phyloP scores from a whole-genome alignment of 2,329 filamentous ascomycete species.

The Verticillium zaregamsianum region DNA sequence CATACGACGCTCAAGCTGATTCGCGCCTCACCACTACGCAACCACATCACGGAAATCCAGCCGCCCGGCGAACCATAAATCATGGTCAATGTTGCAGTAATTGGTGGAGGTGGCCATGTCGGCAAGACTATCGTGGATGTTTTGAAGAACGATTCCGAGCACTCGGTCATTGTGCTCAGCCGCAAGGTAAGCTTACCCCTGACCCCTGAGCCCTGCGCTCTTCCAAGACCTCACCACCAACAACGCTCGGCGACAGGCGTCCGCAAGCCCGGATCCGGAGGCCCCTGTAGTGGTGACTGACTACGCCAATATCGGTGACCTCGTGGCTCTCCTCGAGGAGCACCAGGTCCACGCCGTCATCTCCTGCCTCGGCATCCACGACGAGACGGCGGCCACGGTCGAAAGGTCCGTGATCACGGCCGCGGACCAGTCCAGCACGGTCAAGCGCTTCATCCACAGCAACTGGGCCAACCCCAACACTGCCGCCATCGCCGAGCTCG shows the following conservation, averaged over 20 bases:
- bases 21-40: too few species aligned
- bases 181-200: slow-evolving; percentile 24
- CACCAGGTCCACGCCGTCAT: slow-evolving; percentile 36
- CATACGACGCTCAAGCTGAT: too few species aligned
- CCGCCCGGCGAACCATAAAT: too few species aligned
- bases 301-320: slow-evolving; percentile 1
- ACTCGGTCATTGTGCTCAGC: slow-evolving; percentile 33
- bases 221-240: background rate
- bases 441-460: slow-evolving; percentile 37
- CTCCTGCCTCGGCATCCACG: slow-evolving; percentile 30
- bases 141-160: slow-evolving; percentile 24
- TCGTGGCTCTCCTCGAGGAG: background rate
- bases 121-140: slow-evolving; percentile 42
- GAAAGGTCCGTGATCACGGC: slow-evolving; percentile 40
- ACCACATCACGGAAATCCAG: too few species aligned
- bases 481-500: slow-evolving; percentile 15
- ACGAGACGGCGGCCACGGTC: slow-evolving; percentile 18
- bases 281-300: background rate
- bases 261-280: background rate
- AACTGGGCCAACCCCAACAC: slow-evolving; percentile 29
- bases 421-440: slow-evolving; percentile 29
- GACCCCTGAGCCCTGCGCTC: background rate
- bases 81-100: slow-evolving; percentile 30
- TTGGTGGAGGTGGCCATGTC: slow-evolving; percentile 38
- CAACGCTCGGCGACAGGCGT: background rate